A percentile compares a stretch with the other conserved stretches of the same genome.
Evolutionary conservation across 2,329 filamentous ascomycete genomes (phyloP).

Genomic region (Diaporthe caulivora): DNA sequence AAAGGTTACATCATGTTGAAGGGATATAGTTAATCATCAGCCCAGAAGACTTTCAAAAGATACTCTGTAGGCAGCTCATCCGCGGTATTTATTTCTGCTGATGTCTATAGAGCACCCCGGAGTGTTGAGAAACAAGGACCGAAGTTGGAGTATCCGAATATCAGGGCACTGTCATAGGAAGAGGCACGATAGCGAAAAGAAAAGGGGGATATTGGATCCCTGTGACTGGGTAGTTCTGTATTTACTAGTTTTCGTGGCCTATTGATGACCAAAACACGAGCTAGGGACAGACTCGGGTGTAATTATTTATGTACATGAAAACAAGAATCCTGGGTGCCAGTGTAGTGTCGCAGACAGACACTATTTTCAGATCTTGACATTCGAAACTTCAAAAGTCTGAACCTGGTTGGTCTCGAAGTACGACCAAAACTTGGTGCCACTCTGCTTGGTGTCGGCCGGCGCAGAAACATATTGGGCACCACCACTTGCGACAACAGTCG

Average conservation of each 20-base stretch:
- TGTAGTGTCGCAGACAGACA: no score
- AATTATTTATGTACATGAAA: constrained; percentile 14
- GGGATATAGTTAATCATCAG: no score
- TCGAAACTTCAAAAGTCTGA: constrained; percentile 54
- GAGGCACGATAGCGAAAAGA: no score
- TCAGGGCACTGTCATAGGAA: no score
- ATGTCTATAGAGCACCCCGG: no score
- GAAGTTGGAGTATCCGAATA: no score
- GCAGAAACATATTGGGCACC: constrained; percentile 50
- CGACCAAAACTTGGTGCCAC: constrained; percentile 52
- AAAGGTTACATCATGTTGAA: no score
- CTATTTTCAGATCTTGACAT: constrained; percentile 42
- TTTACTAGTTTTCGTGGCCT: neutral
- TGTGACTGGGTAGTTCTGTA: neutral
- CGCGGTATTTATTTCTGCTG: no score
- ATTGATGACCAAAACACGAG: neutral
- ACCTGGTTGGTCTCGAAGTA: constrained; percentile 51
- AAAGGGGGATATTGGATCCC: no score
- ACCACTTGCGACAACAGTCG: constrained; percentile 47
- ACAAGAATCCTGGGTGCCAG: neutral
- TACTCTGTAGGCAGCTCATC: no score
- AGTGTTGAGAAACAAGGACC: no score
- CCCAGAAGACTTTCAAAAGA: no score
- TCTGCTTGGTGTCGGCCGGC: constrained; percentile 48
- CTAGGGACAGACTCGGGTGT: neutral